Evolutionary conservation across 2,329 filamentous ascomycete genomes (phyloP).

Genomic region (Neofusicoccum parvum): DNA sequence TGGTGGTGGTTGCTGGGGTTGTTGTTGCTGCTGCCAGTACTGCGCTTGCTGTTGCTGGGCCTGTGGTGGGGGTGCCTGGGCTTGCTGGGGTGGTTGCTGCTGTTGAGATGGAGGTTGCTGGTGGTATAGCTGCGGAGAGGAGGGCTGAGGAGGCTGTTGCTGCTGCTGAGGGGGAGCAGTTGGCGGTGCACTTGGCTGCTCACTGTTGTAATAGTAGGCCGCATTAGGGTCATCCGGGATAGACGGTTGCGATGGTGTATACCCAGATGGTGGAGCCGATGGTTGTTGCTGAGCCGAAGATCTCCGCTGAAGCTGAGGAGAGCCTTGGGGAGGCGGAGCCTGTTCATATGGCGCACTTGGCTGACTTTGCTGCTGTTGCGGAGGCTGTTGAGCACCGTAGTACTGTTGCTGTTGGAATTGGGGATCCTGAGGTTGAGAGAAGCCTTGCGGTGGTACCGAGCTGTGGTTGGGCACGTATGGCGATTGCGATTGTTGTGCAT

Average conservation of each 20-base stretch:
- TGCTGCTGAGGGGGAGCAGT: conserved; percentile 24
- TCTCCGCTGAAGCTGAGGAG: conserved; percentile 41
- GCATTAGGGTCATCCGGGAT: conserved; percentile 37
- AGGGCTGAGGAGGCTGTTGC: conserved; percentile 19
- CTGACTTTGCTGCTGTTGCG: conserved; percentile 30
- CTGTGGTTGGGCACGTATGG: conserved; percentile 38
- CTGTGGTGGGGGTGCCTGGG: conserved; percentile 22
- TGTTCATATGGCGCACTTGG: conserved; percentile 32
- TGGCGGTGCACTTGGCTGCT: conserved; percentile 9
- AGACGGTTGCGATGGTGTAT: conserved; percentile 37
- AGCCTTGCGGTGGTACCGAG: conserved; percentile 31
- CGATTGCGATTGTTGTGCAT: conserved; percentile 48
- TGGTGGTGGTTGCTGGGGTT: conserved; percentile 21
- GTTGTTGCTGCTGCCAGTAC: conserved; percentile 25
- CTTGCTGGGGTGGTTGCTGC: conserved; percentile 25
- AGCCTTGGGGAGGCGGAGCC: conserved; percentile 30
- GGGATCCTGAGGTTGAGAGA: conserved; percentile 30
- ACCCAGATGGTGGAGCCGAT: conserved; percentile 34
- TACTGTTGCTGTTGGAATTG: conserved; percentile 38
- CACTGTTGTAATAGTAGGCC: conserved; percentile 24
- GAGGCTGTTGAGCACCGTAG: conserved; percentile 23
- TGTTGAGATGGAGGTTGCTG: conserved; percentile 27
- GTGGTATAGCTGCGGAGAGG: conserved; percentile 22
- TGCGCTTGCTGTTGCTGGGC: conserved; percentile 20
- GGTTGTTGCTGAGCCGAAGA: conserved; percentile 36